Percentiles rank a stretch among this genome's conserved stretches.
phyloP scores from a whole-genome alignment of 352 stramenopile species.

The Aphanomyces stellatus region DNA sequence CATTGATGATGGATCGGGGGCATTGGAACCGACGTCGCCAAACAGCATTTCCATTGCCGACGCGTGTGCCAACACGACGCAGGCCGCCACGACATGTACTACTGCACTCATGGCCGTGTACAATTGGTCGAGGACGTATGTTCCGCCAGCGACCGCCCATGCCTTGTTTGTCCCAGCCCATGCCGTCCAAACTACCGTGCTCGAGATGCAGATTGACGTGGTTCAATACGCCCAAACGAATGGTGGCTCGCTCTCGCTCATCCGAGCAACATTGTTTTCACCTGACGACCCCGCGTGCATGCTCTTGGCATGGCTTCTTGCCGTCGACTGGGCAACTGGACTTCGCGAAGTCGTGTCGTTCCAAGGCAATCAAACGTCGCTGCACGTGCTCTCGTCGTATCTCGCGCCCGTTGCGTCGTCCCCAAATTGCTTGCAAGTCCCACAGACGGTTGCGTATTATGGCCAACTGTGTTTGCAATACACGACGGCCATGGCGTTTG shows the following conservation, averaged over 20 bases:
- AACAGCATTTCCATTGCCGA: not conserved
- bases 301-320: not conserved
- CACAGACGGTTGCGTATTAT: not conserved
- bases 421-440: not conserved
- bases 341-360: constrained; percentile 3
- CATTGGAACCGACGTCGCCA: no score
- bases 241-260: not conserved
- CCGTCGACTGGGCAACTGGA: not conserved
- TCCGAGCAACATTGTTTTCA: not conserved
- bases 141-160: not conserved
- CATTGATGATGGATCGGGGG: no score
- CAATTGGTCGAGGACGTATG: not conserved
- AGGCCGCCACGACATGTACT: not conserved
- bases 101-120: not conserved
- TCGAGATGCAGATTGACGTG: not conserved
- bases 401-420: not conserved
- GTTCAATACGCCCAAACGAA: not conserved
- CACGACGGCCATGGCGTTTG: not conserved
- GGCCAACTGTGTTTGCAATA: not conserved
- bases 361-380: not conserved
- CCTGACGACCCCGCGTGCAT: not conserved
- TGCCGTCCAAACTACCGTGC: not conserved
- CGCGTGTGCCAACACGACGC: not conserved
- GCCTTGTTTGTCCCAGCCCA: not conserved
- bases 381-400: not conserved